phyloP scores from a whole-genome alignment of 139 green algal genomes.

The Tetradesmus lagerheimii region DNA sequence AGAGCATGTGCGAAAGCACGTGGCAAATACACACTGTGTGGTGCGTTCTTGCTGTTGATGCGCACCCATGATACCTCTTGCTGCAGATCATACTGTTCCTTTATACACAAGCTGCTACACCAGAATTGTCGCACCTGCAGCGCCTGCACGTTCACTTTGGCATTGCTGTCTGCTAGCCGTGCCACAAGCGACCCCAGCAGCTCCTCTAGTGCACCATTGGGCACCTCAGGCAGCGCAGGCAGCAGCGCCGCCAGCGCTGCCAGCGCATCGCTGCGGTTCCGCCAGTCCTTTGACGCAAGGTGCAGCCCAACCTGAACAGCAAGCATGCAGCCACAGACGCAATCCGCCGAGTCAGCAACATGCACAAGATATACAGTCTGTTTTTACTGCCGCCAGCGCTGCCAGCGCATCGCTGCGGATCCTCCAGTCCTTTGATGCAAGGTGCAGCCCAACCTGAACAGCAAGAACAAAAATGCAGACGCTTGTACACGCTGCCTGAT shows the following conservation, averaged over 20 bases:
- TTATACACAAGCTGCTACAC: neutral
- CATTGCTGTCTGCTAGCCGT: slow-evolving; percentile 68
- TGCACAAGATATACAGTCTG: too few relatives aligned
- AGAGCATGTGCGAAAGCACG: too few relatives aligned
- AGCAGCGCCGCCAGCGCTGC: slow-evolving; percentile 50
- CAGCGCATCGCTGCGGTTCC: slow-evolving; percentile 61
- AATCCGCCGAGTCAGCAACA: too few relatives aligned
- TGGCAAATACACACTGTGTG: too few relatives aligned
- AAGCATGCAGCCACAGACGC: neutral
- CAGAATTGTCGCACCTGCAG: slow-evolving; percentile 47
- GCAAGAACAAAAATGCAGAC: neutral
- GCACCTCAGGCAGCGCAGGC: slow-evolving; percentile 41
- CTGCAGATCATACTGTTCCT: too few relatives aligned
- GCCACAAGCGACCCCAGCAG: slow-evolving; percentile 43
- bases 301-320: slow-evolving; percentile 25
- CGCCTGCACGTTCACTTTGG: slow-evolving; percentile 65
- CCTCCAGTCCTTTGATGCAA: slow-evolving; percentile 67
- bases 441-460: slow-evolving; percentile 29
- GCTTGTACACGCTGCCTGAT: neutral
- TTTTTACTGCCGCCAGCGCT: slow-evolving; percentile 51
- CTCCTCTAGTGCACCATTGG: slow-evolving; percentile 46
- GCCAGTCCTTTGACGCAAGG: slow-evolving; percentile 66
- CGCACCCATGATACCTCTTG: too few relatives aligned
- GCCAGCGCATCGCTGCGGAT: slow-evolving; percentile 60
- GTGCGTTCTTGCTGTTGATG: too few relatives aligned